phyloP scores from a whole-genome alignment of 345 rosid genomes.

The Theobroma cacao region DNA sequence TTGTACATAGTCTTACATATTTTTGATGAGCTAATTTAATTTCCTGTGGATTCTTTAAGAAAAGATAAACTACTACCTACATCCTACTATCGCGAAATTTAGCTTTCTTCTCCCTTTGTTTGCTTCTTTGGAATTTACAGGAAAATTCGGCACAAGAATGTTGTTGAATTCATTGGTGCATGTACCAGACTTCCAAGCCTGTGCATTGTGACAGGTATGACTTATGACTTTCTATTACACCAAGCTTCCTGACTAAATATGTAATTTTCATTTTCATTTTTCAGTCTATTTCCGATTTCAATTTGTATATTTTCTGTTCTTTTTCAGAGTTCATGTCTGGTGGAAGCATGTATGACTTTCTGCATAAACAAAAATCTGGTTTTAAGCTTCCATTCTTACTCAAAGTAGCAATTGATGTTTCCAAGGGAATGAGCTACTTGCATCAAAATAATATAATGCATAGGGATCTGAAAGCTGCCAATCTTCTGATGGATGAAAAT shows the following conservation, averaged over 20 bases:
- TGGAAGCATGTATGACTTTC: slow-evolving; percentile 64
- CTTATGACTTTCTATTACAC: neutral
- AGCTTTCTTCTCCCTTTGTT: neutral
- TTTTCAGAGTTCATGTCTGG: slow-evolving; percentile 62
- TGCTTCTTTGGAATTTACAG: slow-evolving; percentile 30
- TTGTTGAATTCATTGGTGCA: slow-evolving; percentile 65
- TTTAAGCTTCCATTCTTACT: slow-evolving; percentile 49
- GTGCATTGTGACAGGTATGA: slow-evolving; percentile 59
- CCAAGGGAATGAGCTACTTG: slow-evolving; percentile 70
- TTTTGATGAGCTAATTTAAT: neutral
- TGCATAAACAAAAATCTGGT: slow-evolving; percentile 51
- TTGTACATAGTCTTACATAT: neutral
- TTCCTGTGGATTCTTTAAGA: neutral
- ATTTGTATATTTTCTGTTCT: slow-evolving; percentile 10
- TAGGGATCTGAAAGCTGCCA: slow-evolving; percentile 71
- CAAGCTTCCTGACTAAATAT: neutral
- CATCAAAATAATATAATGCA: slow-evolving; percentile 52
- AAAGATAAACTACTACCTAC: neutral
- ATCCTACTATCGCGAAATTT: slow-evolving; percentile 2
- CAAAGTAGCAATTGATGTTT: slow-evolving; percentile 63
- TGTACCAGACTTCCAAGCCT: slow-evolving; percentile 51
- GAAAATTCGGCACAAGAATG: slow-evolving; percentile 62
- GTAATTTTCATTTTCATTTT: neutral
- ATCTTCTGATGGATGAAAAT: slow-evolving; percentile 67
- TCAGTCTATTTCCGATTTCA: neutral